Evolutionary conservation across 2,329 filamentous ascomycete species (phyloP).

Genomic region (Stagonosporopsis chrysanthemi): DNA sequence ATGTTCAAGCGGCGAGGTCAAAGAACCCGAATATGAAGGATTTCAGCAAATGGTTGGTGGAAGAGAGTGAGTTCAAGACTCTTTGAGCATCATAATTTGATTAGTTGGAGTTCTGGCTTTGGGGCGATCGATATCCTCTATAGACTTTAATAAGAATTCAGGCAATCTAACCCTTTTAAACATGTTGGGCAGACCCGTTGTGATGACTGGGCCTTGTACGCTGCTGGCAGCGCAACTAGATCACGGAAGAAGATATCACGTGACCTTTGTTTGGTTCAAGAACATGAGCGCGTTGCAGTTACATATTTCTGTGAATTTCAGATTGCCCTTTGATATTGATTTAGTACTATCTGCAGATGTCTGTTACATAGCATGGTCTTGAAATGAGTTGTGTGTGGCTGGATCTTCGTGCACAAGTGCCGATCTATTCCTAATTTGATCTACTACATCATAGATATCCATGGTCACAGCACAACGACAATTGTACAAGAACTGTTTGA

Average conservation of each 20-base stretch:
- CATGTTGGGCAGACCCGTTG: not conserved
- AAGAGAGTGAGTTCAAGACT: constrained; percentile 48
- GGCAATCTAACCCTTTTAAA: not conserved
- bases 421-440: constrained; percentile 5
- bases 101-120: too few relatives aligned
- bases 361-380: not conserved
- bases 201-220: not conserved
- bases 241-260: too few relatives aligned
- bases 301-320: too few relatives aligned
- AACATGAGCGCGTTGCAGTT: too few relatives aligned
- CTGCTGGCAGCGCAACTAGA: not conserved
- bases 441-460: constrained; percentile 10
- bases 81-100: constrained; percentile 36
- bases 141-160: not conserved
- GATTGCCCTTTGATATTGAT: too few relatives aligned
- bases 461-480: not conserved
- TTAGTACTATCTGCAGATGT: too few relatives aligned
- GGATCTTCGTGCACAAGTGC: not conserved
- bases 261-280: too few relatives aligned
- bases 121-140: not conserved
- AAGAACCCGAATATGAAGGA: constrained; percentile 54
- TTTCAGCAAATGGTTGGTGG: constrained; percentile 55
- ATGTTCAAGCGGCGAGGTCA: constrained; percentile 51
- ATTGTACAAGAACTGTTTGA: not conserved
- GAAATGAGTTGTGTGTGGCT: not conserved